Percentiles rank a stretch among this genome's conserved stretches.
Evolutionary conservation across 345 rosid species (phyloP).

Genomic region (Citrus glauca): DNA sequence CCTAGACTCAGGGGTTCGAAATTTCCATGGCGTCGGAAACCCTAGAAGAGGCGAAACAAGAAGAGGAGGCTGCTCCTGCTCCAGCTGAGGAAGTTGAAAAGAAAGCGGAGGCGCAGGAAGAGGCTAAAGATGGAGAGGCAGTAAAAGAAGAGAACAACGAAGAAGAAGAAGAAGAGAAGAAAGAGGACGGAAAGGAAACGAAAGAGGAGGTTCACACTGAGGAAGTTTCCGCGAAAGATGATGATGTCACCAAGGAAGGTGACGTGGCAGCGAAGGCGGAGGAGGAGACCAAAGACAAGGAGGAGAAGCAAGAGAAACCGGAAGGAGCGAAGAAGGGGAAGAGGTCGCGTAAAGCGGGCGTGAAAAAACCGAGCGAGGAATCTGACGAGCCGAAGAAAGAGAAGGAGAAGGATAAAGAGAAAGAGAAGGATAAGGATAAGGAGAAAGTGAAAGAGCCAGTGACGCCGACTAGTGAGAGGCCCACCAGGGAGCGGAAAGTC

Average conservation of each 20-base stretch:
- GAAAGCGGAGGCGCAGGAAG: constrained; percentile 11
- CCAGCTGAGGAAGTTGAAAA: constrained; percentile 27
- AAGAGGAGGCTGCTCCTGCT: constrained; percentile 32
- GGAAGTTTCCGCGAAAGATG: background rate
- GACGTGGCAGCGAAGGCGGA: constrained; percentile 8
- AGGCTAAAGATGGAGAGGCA: background rate
- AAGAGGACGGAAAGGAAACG: background rate
- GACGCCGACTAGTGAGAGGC: constrained; percentile 66
- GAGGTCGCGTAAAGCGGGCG: constrained; percentile 23
- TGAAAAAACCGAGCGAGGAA: constrained; percentile 20
- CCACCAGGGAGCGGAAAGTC: constrained; percentile 80
- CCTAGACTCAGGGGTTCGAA: constrained; percentile 18
- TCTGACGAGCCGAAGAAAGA: constrained; percentile 7
- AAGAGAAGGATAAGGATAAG: constrained; percentile 13
- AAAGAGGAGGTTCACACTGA: background rate
- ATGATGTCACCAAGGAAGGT: constrained; percentile 12
- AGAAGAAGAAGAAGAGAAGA: constrained; percentile 4
- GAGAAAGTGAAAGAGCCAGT: constrained; percentile 30
- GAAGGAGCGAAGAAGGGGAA: background rate
- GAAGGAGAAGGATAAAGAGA: constrained; percentile 16
- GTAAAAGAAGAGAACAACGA: background rate
- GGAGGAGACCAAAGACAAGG: background rate
- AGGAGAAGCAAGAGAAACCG: constrained; percentile 11
- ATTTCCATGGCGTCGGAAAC: constrained; percentile 57
- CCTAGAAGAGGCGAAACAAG: constrained; percentile 56